Evolutionary conservation across 495 filamentous ascomycete species (phyloP).

Genomic region (Podospora pseudopauciseta): DNA sequence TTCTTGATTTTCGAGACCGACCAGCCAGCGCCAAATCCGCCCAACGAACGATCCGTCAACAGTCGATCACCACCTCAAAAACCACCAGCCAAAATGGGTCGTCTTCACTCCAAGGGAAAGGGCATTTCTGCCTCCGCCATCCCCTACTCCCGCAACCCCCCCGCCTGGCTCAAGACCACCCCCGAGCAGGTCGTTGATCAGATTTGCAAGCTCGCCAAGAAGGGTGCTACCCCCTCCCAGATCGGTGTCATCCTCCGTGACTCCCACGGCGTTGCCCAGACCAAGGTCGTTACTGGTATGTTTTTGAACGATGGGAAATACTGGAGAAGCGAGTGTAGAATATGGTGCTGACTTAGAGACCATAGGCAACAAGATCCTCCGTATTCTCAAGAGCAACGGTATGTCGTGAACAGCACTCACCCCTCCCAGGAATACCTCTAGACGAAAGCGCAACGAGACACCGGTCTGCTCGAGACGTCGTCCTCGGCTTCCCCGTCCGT

Average conservation of each 20-base stretch:
- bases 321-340: not conserved
- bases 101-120: conserved; percentile 99
- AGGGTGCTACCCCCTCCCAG: conserved; percentile 95
- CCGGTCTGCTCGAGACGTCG: not conserved
- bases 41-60: conserved; percentile 30
- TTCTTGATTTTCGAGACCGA: conserved; percentile 14
- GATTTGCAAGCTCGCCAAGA: conserved; percentile 97
- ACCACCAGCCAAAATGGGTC: conserved; percentile 72
- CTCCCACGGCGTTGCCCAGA: conserved; percentile 93
- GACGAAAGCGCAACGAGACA: not conserved
- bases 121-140: conserved; percentile 91
- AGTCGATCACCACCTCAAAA: conserved; percentile 30
- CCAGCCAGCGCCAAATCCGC: conserved; percentile 24
- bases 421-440: not conserved
- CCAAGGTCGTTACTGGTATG: conserved; percentile 94
- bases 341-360: conserved; percentile 18
- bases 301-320: conserved; percentile 9
- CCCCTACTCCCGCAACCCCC: conserved; percentile 90
- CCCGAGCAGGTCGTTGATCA: conserved; percentile 89
- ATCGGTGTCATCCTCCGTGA: conserved; percentile 98
- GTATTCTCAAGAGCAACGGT: conserved; percentile 85
- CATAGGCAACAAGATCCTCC: conserved; percentile 96
- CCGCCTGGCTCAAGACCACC: conserved; percentile 90
- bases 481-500: conserved; percentile 1
- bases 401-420: conserved; percentile 24